Evolutionary conservation across 2,329 filamentous ascomycete species (phyloP), one percentile per base, ranked within the genome.

Genomic region (Apiospora saccharicola): DNA sequence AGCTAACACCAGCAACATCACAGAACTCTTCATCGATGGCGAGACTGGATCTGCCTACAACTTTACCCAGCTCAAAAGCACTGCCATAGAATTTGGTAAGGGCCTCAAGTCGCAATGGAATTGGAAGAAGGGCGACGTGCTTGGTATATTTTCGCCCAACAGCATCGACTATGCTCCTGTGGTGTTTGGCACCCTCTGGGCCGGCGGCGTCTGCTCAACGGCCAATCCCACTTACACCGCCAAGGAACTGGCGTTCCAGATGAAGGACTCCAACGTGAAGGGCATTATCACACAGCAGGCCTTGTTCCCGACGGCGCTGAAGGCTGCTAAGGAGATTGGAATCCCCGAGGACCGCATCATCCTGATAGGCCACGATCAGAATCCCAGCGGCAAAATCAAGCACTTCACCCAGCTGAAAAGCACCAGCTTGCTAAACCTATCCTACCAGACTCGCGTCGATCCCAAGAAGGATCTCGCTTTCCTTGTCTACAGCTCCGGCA

Each of bases 141-240:
- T 98, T 30, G 93, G 89, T 14, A 86, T 98, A 71, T 98, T 92
- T 85, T 92, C 94, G 4, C 93, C 95, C 41, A 98, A 98, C 81
- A 91, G 88, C 81, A 92, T 98, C 79, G 95, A 98, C 81, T 94
- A 92, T 0, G 92, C 94, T 0, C 86, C 92, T 3, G 82, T 95
- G 67, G 94, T 90, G 81, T 94, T 94, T 86, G 95, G 95, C 41
- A 88, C 90, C 13, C 90, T 93, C 75, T 98, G 94, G 93, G 93
- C 94, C 0, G 95, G 95, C 67, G 95, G 93, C 43, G 85, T 94
- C 70, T 84, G 94, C 14, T 94, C 92, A n/a, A 94, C 95, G 0
- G 95, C 94, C 3, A 98, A 98, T 79, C 95, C 95, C 26, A 90
- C 91, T 4, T 98, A 98, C 83, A 97, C 93, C 0, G 89, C 89